phyloP scores from a whole-genome alignment of 768 basidiomycete species.

The Harrya chromipes region DNA sequence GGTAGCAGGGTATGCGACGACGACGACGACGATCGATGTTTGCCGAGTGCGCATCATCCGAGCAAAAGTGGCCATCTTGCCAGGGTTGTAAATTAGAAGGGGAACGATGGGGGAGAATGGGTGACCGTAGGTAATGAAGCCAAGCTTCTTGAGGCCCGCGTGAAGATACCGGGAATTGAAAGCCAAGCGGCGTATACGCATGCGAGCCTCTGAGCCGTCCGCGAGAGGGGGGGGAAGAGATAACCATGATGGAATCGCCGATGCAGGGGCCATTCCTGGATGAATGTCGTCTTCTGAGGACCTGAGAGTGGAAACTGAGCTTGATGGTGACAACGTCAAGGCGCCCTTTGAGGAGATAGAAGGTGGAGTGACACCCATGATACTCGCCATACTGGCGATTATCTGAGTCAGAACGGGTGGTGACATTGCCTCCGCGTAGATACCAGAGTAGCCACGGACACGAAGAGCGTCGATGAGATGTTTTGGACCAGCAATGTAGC shows the following conservation, averaged over 20 bases:
- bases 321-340: slow-evolving; percentile 31
- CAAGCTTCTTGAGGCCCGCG: slow-evolving; percentile 80
- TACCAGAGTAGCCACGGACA: slow-evolving; percentile 71
- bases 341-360: slow-evolving; percentile 27
- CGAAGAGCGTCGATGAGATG: slow-evolving; percentile 79
- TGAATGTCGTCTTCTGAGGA: slow-evolving; percentile 45
- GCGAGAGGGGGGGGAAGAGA: slow-evolving; percentile 66
- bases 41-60: slow-evolving; percentile 76
- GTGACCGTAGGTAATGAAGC: slow-evolving; percentile 96
- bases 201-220: slow-evolving; percentile 81
- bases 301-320: slow-evolving; percentile 25
- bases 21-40: slow-evolving; percentile 84
- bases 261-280: slow-evolving; percentile 67
- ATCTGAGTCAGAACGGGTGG: slow-evolving; percentile 91
- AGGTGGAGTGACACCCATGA: slow-evolving; percentile 76
- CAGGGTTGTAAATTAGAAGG: slow-evolving; percentile 86
- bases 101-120: slow-evolving; percentile 92
- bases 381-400: slow-evolving; percentile 89
- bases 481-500: slow-evolving; percentile 89
- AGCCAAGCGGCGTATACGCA: slow-evolving; percentile 81
- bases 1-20: slow-evolving; percentile 89
- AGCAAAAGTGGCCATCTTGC: slow-evolving; percentile 91
- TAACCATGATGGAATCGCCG: slow-evolving; percentile 75
- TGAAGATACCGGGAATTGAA: slow-evolving; percentile 96
- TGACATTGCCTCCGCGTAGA: slow-evolving; percentile 88